These are phyloP conservation scores for Xylaria sp. DNA, from an alignment of 2,329 filamentous ascomycete genomes.

Conservation along the genomic window DNA sequence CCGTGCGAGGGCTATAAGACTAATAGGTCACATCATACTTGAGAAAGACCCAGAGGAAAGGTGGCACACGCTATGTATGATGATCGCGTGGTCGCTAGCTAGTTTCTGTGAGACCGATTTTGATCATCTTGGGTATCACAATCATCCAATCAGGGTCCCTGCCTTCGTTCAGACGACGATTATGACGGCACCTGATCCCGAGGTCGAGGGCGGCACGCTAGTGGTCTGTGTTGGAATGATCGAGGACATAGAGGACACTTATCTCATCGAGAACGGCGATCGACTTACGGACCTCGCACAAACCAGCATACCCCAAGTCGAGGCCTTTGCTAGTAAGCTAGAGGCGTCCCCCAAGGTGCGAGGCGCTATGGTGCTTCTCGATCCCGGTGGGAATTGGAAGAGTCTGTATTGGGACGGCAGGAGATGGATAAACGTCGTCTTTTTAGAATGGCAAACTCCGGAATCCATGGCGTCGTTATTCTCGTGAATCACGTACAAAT, in stretches of 20 bases:
- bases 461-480: slow-evolving; percentile 19
- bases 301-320: slow-evolving; percentile 30
- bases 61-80: slow-evolving; percentile 31
- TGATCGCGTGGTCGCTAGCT: neutral
- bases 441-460: slow-evolving; percentile 42
- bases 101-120: neutral
- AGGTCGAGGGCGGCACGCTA: slow-evolving; percentile 34
- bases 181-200: slow-evolving; percentile 39
- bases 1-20: slow-evolving; percentile 8
- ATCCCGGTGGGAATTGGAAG: slow-evolving; percentile 36
- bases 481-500: no score
- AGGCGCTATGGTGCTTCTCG: slow-evolving; percentile 32
- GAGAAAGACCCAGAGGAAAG: slow-evolving; percentile 23
- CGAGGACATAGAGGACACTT: slow-evolving; percentile 26
- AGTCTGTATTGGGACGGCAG: slow-evolving; percentile 40
- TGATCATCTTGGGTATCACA: slow-evolving; percentile 16
- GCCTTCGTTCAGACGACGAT: slow-evolving; percentile 27
- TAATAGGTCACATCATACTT: slow-evolving; percentile 24
- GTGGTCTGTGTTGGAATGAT: slow-evolving; percentile 38
- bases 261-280: slow-evolving; percentile 27
- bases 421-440: slow-evolving; percentile 42
- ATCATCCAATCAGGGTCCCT: slow-evolving; percentile 17
- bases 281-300: slow-evolving; percentile 30
- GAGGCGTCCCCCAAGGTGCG: slow-evolving; percentile 27
- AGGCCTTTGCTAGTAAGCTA: slow-evolving; percentile 26